Evolutionary conservation across 169 alveolate genomes (phyloP).

Genomic region (Cryptosporidium canis): DNA sequence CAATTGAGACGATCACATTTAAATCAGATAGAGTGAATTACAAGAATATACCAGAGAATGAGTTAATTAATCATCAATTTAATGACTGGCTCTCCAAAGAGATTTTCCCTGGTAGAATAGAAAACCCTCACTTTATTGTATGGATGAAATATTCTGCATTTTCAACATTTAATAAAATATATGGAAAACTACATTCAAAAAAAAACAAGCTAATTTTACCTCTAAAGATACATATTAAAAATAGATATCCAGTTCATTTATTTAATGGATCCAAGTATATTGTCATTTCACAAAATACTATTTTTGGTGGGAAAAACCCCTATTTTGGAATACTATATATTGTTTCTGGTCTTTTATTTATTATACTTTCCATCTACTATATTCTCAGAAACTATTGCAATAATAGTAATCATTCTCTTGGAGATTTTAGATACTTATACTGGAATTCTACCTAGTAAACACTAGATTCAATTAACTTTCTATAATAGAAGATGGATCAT

Average conservation of each 20-base stretch:
- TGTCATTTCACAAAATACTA: slow-evolving; percentile 76
- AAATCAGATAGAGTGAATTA: slow-evolving; percentile 75
- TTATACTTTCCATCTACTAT: background rate
- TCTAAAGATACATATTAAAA: slow-evolving; percentile 74
- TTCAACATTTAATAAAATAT: slow-evolving; percentile 80
- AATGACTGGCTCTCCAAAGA: slow-evolving; percentile 68
- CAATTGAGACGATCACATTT: slow-evolving; percentile 79
- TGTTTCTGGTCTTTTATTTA: background rate
- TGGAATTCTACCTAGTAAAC: background rate
- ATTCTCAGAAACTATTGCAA: slow-evolving; percentile 13
- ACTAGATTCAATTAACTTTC: too few relatives aligned
- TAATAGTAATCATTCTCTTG: background rate
- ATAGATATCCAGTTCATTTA: slow-evolving; percentile 75
- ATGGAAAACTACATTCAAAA: slow-evolving; percentile 77
- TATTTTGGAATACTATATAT: slow-evolving; percentile 75
- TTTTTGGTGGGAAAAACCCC: slow-evolving; percentile 77
- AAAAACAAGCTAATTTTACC: slow-evolving; percentile 80
- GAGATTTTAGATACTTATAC: slow-evolving; percentile 42
- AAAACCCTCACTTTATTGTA: slow-evolving; percentile 84
- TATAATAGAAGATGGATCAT: too few relatives aligned
- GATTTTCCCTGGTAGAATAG: slow-evolving; percentile 82
- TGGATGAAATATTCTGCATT: slow-evolving; percentile 87
- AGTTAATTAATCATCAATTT: slow-evolving; percentile 31
- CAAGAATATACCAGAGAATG: slow-evolving; percentile 75
- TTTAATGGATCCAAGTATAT: slow-evolving; percentile 82